Conservation (phyloP, 2,329 filamentous ascomycete genomes). For the Pseudocercospora cruenta region DNA sequence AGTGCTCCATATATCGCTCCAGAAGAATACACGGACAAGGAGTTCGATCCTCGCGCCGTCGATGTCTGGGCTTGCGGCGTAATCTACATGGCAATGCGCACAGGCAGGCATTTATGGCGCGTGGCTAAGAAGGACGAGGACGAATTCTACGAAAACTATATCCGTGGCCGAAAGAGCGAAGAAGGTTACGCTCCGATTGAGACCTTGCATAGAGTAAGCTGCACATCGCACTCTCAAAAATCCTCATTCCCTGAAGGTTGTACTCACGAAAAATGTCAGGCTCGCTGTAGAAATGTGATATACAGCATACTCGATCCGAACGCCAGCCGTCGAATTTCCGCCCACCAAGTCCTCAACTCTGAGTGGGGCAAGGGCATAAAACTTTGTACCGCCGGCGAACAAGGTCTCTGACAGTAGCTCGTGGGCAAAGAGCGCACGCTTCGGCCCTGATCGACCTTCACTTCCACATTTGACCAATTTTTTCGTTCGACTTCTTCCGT, state of each 20-base stretch:
- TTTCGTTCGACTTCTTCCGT: slow-evolving; percentile 1
- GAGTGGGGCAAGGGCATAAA: slow-evolving; percentile 99
- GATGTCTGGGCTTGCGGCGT: slow-evolving; percentile 98
- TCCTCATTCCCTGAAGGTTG: neutral
- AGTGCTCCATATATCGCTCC: slow-evolving; percentile 97
- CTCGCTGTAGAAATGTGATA: slow-evolving; percentile 96
- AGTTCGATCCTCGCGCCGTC: slow-evolving; percentile 96
- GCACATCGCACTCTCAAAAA: slow-evolving; percentile 2
- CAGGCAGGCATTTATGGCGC: slow-evolving; percentile 92
- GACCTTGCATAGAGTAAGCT: slow-evolving; percentile 85
- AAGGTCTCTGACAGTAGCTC: slow-evolving; percentile 70
- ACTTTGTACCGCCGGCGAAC: slow-evolving; percentile 93
- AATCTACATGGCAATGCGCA: slow-evolving; percentile 99
- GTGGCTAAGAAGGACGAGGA: slow-evolving; percentile 97
- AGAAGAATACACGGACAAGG: slow-evolving; percentile 91
- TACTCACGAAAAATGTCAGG: slow-evolving; percentile 56
- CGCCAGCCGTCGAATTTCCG: slow-evolving; percentile 86
- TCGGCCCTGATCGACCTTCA: slow-evolving; percentile 19
- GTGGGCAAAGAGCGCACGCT: slow-evolving; percentile 27
- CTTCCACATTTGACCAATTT: slow-evolving; percentile 2
- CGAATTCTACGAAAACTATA: slow-evolving; percentile 93
- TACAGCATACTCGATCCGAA: slow-evolving; percentile 98
- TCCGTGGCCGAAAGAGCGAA: slow-evolving; percentile 89
- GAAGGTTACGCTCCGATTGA: slow-evolving; percentile 97
- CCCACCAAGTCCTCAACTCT: slow-evolving; percentile 94